Evolutionary conservation across 192 early-diverging fungal species (phyloP).

Genomic region (Coemansia guatemalensis): DNA sequence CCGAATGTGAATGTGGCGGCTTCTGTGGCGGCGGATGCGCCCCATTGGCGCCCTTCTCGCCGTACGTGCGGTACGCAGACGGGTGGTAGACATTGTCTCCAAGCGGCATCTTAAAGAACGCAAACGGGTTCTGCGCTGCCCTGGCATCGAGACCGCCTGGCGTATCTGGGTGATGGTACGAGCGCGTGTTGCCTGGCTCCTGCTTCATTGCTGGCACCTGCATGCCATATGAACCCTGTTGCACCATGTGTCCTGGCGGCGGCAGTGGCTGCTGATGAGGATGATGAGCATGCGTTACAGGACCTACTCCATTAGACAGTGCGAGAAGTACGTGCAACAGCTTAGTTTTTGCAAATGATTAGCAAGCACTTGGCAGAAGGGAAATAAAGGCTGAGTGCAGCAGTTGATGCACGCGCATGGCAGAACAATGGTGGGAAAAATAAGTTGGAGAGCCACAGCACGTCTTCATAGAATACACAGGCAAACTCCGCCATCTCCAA

Average conservation of each 20-base stretch:
- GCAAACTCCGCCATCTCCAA: neutral
- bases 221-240: conserved; percentile 15
- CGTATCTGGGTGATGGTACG: conserved; percentile 55
- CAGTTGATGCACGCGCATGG: neutral
- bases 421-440: neutral
- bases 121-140: conserved; percentile 43
- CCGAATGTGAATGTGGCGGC: neutral
- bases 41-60: conserved; percentile 1
- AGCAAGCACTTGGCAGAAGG: neutral
- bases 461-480: conserved; percentile 6
- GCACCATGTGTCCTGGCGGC: conserved; percentile 12
- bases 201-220: conserved; percentile 10
- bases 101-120: conserved; percentile 52
- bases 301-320: conserved; percentile 4
- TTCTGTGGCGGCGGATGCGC: conserved; percentile 2
- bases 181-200: conserved; percentile 16
- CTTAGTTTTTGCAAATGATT: neutral
- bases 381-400: neutral
- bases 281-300: conserved; percentile 6
- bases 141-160: conserved; percentile 44
- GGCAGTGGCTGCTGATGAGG: conserved; percentile 15
- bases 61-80: conserved; percentile 32
- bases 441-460: neutral
- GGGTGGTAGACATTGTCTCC: conserved; percentile 48
- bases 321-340: neutral